Conservation (phyloP, 208 protist species). For the Leptomonas seymouri region DNA sequence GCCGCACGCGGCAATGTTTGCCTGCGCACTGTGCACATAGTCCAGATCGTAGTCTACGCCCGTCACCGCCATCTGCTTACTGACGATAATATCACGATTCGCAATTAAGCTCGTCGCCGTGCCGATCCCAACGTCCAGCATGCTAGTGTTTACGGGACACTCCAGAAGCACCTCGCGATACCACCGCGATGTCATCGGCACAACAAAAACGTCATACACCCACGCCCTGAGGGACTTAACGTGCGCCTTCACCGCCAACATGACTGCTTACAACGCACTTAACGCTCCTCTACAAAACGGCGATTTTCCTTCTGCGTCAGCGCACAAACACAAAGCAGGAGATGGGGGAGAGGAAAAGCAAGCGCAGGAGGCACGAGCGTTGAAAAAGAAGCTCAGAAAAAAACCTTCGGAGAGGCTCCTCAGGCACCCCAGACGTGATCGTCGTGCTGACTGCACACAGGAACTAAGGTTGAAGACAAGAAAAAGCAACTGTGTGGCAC, state of each 20-base stretch:
- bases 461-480: no score
- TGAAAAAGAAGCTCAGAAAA: not conserved
- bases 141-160: constrained; percentile 48
- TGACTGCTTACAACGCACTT: constrained; percentile 3
- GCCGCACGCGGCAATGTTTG: constrained; percentile 43
- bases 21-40: constrained; percentile 61
- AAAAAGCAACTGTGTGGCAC: no score
- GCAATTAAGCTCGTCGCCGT: constrained; percentile 75
- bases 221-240: constrained; percentile 41
- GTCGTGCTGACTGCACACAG: no score
- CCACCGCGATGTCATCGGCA: constrained; percentile 68
- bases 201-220: constrained; percentile 69
- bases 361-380: not conserved
- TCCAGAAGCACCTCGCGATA: constrained; percentile 79
- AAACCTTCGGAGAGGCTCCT: not conserved
- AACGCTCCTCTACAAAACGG: no score
- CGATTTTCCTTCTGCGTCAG: no score
- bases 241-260: constrained; percentile 36
- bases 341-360: not conserved
- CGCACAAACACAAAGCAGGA: not conserved
- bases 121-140: constrained; percentile 84
- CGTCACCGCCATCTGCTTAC: constrained; percentile 65
- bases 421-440: no score
- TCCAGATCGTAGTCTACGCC: constrained; percentile 76
- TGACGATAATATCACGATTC: constrained; percentile 77